A percentile compares a stretch with the other conserved stretches of the same genome.
phyloP scores from a whole-genome alignment of 305 asterid genomes.

The Coffea humblotiana region DNA sequence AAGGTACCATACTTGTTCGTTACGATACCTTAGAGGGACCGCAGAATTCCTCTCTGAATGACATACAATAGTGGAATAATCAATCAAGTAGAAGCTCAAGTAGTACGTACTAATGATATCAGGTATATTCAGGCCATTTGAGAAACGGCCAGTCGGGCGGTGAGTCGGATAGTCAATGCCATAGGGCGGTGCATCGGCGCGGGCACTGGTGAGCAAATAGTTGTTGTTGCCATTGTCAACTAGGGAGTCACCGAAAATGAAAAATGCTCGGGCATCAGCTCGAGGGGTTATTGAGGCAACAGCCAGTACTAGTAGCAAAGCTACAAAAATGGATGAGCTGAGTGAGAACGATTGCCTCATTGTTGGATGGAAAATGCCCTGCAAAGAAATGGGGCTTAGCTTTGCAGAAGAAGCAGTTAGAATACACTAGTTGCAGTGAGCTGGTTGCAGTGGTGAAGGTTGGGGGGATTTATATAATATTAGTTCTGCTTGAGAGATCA shows the following conservation, averaged over 20 bases:
- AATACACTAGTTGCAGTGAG: neutral
- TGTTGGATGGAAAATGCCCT: neutral
- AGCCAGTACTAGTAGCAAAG: neutral
- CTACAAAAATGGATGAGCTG: neutral
- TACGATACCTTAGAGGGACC: neutral
- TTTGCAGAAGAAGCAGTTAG: neutral
- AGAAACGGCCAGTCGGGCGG: conserved; percentile 23
- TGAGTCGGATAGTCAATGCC: conserved; percentile 20
- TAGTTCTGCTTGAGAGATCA: neutral
- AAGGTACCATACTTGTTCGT: too few relatives aligned
- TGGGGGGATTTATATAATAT: neutral
- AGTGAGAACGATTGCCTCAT: conserved; percentile 4
- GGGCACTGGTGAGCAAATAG: conserved; percentile 19
- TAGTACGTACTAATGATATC: conserved; percentile 11
- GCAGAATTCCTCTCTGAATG: neutral
- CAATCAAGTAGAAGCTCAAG: neutral
- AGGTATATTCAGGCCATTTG: conserved; percentile 18
- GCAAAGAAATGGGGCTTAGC: neutral
- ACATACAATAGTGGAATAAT: neutral
- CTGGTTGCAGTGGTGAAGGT: neutral
- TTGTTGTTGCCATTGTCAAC: conserved; percentile 25
- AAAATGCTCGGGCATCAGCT: conserved; percentile 14
- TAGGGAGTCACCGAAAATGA: conserved; percentile 15
- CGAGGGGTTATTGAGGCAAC: neutral
- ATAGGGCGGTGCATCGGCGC: conserved; percentile 19